A percentile compares a stretch with the other conserved stretches of the same genome.
Evolutionary conservation across 2,329 filamentous ascomycete species (phyloP).

Genomic region (Cercospora citrullina): DNA sequence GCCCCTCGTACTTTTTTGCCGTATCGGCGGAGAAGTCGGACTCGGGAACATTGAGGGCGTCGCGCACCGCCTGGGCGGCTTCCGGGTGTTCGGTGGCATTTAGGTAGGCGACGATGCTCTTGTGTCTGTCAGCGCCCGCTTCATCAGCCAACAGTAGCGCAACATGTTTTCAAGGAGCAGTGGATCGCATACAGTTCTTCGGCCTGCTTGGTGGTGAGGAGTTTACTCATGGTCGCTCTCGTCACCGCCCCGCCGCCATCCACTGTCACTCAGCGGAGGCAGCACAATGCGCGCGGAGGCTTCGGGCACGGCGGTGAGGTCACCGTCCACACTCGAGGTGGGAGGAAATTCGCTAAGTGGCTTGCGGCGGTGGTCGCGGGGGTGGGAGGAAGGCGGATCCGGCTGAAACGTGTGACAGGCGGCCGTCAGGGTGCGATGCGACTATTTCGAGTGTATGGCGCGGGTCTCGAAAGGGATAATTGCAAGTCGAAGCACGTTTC

Average conservation of each 20-base stretch:
- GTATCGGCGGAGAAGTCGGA: slow-evolving; percentile 72
- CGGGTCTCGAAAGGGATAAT: not conserved
- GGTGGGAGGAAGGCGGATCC: not conserved
- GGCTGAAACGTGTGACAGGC: not conserved
- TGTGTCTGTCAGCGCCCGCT: slow-evolving; percentile 63
- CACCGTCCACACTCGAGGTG: not conserved
- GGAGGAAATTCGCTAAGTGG: not conserved
- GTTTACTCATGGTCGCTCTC: slow-evolving; percentile 65
- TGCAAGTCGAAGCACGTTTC: not conserved
- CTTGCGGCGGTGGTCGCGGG: not conserved
- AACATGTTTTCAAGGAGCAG: slow-evolving; percentile 18
- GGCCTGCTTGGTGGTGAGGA: slow-evolving; percentile 76
- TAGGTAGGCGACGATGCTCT: slow-evolving; percentile 89
- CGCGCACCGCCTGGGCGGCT: slow-evolving; percentile 69
- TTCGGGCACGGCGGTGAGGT: not conserved
- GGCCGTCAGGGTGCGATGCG: not conserved
- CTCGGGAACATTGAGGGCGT: slow-evolving; percentile 73
- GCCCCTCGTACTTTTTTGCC: slow-evolving; percentile 88
- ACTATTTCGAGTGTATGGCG: not conserved
- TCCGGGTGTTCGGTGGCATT: slow-evolving; percentile 69
- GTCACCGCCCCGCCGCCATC: slow-evolving; percentile 14
- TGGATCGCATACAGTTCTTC: slow-evolving; percentile 74
- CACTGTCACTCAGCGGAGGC: slow-evolving; percentile 15
- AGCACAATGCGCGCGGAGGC: slow-evolving; percentile 2
- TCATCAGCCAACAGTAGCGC: slow-evolving; percentile 34